Evolutionary conservation across 208 protist genomes (phyloP), one percentile per base, ranked within the genome.

Genomic region (Leishmania lainsoni): DNA sequence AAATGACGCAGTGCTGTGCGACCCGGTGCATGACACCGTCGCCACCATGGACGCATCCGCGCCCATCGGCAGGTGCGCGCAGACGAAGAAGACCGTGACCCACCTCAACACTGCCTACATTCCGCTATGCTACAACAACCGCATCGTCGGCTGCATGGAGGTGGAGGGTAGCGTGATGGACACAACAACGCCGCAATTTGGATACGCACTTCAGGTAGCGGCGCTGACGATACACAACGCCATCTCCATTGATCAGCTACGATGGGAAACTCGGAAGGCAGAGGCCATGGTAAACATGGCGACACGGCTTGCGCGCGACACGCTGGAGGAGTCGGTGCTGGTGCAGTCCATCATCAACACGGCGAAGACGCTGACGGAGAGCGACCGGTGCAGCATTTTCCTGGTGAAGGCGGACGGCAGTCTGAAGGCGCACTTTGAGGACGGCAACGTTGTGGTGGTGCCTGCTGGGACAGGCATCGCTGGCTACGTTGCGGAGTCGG

Each of bases 271-370:
- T 48, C 82, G 84, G 59, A 89, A 86, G 79, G 86, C 65, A 14
- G 59, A 39, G 35, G 93, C 91, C 72, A 96, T 96, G 93, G 83
- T 96, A 74, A 83, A 72, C 49, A 96, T 96, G 93, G 93, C 91
- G 72, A 94, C 93, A 45, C 91, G 91, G 48, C 86, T 96, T 39
- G 90, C 92, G 56, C 92, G 90, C 71, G 92, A 96, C 79, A 93
- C 90, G 73, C 88, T 96, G 75, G 90, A 96, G 76, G 92, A 96
- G 81, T 63, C 86, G 58, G 89, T 92, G 76, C 83, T 94, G 48
- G 87, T 90, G 61, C 88, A 91, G 73, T 94, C 91, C 26, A 94
- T 94, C 84, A 94, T 94, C 87, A 94, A 92, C 84, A 94, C 91
- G 69, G 90, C 88, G 45, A 94, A 92, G 86, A 81, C 51, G 58